These are phyloP conservation scores for Mycena olivaceomarginata DNA, from an alignment of 768 basidiomycete genomes.

Conservation along the genomic window DNA sequence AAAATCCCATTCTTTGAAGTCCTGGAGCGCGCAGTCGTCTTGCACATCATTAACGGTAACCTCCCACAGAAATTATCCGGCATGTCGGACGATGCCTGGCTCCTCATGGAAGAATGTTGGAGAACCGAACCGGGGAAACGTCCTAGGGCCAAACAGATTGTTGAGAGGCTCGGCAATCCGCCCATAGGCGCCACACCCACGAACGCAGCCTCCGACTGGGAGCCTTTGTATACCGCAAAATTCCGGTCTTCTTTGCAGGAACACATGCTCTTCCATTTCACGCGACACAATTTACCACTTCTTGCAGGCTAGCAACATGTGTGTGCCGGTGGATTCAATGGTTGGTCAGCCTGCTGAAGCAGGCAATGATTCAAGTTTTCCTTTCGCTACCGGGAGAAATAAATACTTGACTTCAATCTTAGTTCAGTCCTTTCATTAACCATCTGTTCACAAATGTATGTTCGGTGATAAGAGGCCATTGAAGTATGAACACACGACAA, in stretches of 20 bases:
- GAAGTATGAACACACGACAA: too few relatives aligned
- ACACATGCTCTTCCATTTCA: conserved; percentile 30
- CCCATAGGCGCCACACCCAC: conserved; percentile 22
- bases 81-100: conserved; percentile 25
- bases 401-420: too few relatives aligned
- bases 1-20: conserved; percentile 45
- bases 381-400: too few relatives aligned
- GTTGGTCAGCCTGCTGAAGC: background rate
- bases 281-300: conserved; percentile 8
- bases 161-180: conserved; percentile 21
- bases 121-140: conserved; percentile 13
- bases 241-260: conserved; percentile 36
- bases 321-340: conserved; percentile 8
- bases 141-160: conserved; percentile 12
- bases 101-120: conserved; percentile 34
- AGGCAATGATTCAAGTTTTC: conserved; percentile 1
- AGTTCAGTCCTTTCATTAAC: too few relatives aligned
- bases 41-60: conserved; percentile 33
- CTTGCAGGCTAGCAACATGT: conserved; percentile 8
- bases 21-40: conserved; percentile 34
- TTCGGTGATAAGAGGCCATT: too few relatives aligned
- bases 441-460: too few relatives aligned
- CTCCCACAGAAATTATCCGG: background rate
- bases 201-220: conserved; percentile 19
- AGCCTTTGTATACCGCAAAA: conserved; percentile 22